phyloP scores from a whole-genome alignment of 1,284 basidiomycete species.

The Papiliotrema laurentii region DNA sequence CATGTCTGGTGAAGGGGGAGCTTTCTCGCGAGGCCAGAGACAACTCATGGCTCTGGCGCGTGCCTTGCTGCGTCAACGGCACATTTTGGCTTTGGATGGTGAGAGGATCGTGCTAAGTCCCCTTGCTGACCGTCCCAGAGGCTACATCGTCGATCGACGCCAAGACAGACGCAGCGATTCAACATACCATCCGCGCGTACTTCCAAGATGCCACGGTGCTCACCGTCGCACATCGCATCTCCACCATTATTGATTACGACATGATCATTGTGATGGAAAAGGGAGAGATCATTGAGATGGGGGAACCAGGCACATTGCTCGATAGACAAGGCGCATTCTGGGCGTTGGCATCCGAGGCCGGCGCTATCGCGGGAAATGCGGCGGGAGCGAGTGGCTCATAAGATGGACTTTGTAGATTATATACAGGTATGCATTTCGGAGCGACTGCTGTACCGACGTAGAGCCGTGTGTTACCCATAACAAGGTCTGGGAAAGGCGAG shows the following conservation, averaged over 20 bases:
- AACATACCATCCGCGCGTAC: conserved; percentile 38
- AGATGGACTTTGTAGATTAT: too few relatives aligned
- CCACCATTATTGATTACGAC: conserved; percentile 22
- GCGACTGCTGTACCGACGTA: too few relatives aligned
- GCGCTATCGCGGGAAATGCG: conserved; percentile 6
- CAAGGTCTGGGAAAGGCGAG: too few relatives aligned
- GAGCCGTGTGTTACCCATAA: too few relatives aligned
- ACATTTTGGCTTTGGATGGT: conserved; percentile 51
- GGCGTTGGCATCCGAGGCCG: conserved; percentile 11
- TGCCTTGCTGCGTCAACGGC: conserved; percentile 43
- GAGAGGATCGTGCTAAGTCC: neutral
- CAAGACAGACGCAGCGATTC: conserved; percentile 44
- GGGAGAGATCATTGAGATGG: conserved; percentile 16
- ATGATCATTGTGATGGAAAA: conserved; percentile 20
- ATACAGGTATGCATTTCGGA: too few relatives aligned
- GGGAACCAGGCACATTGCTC: conserved; percentile 28
- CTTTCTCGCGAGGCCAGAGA: conserved; percentile 52
- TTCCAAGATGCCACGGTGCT: conserved; percentile 34
- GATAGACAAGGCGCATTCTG: conserved; percentile 7
- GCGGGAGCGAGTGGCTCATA: neutral
- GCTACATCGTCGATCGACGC: conserved; percentile 47
- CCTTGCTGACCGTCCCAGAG: conserved; percentile 26
- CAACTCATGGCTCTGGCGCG: conserved; percentile 53
- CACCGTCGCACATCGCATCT: conserved; percentile 46
- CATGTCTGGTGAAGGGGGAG: conserved; percentile 45